These are phyloP conservation scores for Ganoderma sinense DNA, from an alignment of 1,284 basidiomycete genomes.

Conservation along the genomic window DNA sequence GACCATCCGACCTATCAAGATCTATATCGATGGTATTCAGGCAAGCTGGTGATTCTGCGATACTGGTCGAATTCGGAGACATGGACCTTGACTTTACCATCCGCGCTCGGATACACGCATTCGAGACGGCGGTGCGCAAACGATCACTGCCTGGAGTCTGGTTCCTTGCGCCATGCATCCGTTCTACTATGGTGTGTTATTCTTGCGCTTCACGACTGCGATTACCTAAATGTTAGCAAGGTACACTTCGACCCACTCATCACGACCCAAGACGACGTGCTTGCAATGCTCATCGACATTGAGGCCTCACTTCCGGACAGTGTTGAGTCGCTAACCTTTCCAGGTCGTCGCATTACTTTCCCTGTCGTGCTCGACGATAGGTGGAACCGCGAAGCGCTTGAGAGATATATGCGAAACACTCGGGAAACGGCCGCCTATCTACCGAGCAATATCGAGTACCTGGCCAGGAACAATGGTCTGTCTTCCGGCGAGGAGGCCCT, in stretches of 20 bases:
- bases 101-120: constrained; percentile 63
- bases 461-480: constrained; percentile 70
- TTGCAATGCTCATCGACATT: constrained; percentile 47
- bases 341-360: constrained; percentile 61
- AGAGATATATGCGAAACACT: constrained; percentile 62
- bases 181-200: constrained; percentile 59
- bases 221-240: constrained; percentile 36
- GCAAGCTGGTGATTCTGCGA: constrained; percentile 64
- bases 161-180: constrained; percentile 61
- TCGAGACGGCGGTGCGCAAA: constrained; percentile 51
- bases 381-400: constrained; percentile 62
- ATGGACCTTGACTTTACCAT: constrained; percentile 58
- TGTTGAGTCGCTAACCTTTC: constrained; percentile 52
- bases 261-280: constrained; percentile 49
- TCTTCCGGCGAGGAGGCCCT: constrained; percentile 53
- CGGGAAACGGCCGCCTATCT: constrained; percentile 70
- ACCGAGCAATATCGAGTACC: constrained; percentile 73
- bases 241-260: constrained; percentile 56
- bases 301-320: constrained; percentile 50
- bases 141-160: constrained; percentile 47
- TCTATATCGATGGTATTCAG: constrained; percentile 50
- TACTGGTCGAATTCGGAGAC: constrained; percentile 66
- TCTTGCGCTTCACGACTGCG: neutral
- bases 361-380: constrained; percentile 72
- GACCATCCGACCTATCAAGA: constrained; percentile 27